A percentile compares a stretch with the other conserved stretches of the same genome.
These are phyloP conservation scores for Penicillium pulvis DNA, from an alignment of 495 filamentous ascomycete genomes.

Conservation along the genomic window DNA sequence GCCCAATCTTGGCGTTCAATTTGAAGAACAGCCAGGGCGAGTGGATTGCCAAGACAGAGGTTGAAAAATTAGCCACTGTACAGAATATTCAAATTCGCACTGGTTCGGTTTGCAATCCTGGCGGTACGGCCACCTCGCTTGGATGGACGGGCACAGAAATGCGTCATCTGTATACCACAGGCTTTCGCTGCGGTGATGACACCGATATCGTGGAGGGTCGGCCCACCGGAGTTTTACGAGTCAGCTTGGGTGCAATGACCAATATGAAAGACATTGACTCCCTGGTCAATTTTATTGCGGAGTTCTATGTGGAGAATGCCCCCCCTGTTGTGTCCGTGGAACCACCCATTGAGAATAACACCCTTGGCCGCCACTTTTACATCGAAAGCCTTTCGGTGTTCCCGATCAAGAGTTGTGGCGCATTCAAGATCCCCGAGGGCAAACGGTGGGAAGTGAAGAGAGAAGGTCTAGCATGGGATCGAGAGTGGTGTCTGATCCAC, in stretches of 20 bases:
- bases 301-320: conserved; percentile 69
- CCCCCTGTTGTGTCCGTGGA: conserved; percentile 26
- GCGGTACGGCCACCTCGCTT: conserved; percentile 72
- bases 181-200: conserved; percentile 76
- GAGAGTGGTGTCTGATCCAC: conserved; percentile 92
- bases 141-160: conserved; percentile 76
- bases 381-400: conserved; percentile 69
- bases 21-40: conserved; percentile 63
- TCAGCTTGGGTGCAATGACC: conserved; percentile 88
- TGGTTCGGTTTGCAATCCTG: conserved; percentile 89
- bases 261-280: conserved; percentile 71
- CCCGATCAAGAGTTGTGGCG: conserved; percentile 88
- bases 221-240: conserved; percentile 83
- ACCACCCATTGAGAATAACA: conserved; percentile 20
- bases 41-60: conserved; percentile 79
- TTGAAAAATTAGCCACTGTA: conserved; percentile 79
- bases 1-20: conserved; percentile 86
- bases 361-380: conserved; percentile 34
- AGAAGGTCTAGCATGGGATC: conserved; percentile 87
- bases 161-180: conserved; percentile 75
- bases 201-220: conserved; percentile 80
- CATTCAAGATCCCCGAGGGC: conserved; percentile 66
- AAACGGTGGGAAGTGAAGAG: conserved; percentile 70
- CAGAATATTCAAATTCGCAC: conserved; percentile 81
- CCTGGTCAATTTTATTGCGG: conserved; percentile 70